These are phyloP conservation scores for Xylaria sp. DNA, from an alignment of 2,329 filamentous ascomycete genomes.

Conservation along the genomic window DNA sequence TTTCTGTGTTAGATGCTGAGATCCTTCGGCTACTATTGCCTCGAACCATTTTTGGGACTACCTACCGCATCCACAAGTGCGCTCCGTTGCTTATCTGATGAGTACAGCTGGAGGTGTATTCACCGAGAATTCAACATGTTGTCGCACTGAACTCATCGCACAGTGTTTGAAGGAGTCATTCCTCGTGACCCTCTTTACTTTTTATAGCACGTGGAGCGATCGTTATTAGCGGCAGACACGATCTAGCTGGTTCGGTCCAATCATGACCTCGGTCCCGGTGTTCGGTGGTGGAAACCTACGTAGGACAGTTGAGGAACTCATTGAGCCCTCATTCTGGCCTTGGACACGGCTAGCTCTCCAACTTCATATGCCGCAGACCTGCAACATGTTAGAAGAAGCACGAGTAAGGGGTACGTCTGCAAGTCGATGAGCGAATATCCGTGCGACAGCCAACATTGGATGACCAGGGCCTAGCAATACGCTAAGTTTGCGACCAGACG, in stretches of 20 bases:
- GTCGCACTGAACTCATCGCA: not conserved
- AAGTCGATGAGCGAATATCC: conserved; percentile 21
- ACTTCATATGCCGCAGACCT: not conserved
- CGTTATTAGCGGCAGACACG: not conserved
- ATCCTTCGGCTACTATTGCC: no score
- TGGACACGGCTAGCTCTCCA: not conserved
- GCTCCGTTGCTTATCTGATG: no score
- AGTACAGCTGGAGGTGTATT: no score
- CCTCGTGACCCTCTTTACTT: not conserved
- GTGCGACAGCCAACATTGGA: not conserved
- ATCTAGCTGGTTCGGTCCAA: not conserved
- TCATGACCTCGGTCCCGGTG: not conserved
- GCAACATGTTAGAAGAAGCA: conserved; percentile 2
- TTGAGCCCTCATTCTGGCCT: not conserved
- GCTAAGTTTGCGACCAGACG: no score
- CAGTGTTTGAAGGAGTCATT: not conserved
- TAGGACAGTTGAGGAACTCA: not conserved
- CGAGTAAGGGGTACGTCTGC: conserved; percentile 16
- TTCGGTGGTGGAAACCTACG: not conserved
- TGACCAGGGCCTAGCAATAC: not conserved
- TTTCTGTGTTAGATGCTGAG: no score
- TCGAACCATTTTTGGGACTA: no score
- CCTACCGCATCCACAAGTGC: no score
- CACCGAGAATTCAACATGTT: no score
- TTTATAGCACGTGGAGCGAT: not conserved